Percentiles rank a stretch among this genome's conserved stretches.
phyloP scores from a whole-genome alignment of 2,329 filamentous ascomycete species.

The Curvularia sp. region DNA sequence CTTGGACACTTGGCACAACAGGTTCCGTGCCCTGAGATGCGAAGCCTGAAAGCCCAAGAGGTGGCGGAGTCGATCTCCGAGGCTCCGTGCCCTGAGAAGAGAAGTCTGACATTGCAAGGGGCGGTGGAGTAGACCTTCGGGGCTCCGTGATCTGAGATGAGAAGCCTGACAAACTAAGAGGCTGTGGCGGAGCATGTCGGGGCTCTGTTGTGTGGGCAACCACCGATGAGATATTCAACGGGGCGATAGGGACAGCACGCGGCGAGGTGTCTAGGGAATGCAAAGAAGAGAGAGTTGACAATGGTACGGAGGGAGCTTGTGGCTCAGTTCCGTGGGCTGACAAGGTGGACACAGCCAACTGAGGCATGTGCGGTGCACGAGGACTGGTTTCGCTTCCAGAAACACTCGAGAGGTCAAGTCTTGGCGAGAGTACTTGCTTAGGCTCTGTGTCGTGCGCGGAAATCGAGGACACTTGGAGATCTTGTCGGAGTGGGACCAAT shows the following conservation, averaged over 20 bases:
- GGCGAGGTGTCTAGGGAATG: slow-evolving; percentile 35
- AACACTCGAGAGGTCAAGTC: slow-evolving; percentile 36
- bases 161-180: slow-evolving; percentile 30
- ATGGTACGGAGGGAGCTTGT: slow-evolving; percentile 18
- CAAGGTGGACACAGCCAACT: slow-evolving; percentile 28
- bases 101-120: not conserved
- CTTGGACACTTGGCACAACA: slow-evolving; percentile 37
- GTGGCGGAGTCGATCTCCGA: not conserved
- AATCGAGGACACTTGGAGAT: slow-evolving; percentile 34
- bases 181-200: slow-evolving; percentile 19
- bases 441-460: slow-evolving; percentile 34
- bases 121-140: not conserved
- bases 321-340: slow-evolving; percentile 36
- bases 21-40: slow-evolving; percentile 31
- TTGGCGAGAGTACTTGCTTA: slow-evolving; percentile 21
- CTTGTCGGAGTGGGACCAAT: slow-evolving; percentile 21
- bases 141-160: slow-evolving; percentile 18
- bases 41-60: not conserved
- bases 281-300: slow-evolving; percentile 29
- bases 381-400: slow-evolving; percentile 38
- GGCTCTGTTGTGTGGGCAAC: slow-evolving; percentile 38
- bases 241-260: slow-evolving; percentile 18
- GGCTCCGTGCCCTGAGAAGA: not conserved
- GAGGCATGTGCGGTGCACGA: slow-evolving; percentile 20
- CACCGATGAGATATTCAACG: slow-evolving; percentile 33